Evolutionary conservation across 371 early-diverging fungal species (phyloP).

Genomic region (Phascolomyces articulosus): DNA sequence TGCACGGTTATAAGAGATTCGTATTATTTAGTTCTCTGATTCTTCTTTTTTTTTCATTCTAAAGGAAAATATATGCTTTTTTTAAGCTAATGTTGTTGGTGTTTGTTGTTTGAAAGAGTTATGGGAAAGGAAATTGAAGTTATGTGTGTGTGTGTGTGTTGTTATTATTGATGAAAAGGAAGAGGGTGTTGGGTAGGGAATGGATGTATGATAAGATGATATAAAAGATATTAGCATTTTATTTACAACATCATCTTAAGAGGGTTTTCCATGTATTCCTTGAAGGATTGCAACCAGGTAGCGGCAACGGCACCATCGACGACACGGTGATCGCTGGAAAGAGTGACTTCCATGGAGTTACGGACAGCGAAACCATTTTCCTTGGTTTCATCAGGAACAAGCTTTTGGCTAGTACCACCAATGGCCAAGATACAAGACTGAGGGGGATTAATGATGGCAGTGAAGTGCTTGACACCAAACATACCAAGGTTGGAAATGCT

Average conservation of each 20-base stretch:
- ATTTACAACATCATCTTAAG: slow-evolving; percentile 90
- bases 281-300: slow-evolving; percentile 90
- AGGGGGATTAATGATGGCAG: slow-evolving; percentile 98
- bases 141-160: background rate
- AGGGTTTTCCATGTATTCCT: slow-evolving; percentile 95
- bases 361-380: slow-evolving; percentile 65
- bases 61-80: background rate
- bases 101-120: too few relatives aligned
- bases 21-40: too few relatives aligned
- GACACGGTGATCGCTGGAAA: slow-evolving; percentile 95
- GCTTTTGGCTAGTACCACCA: slow-evolving; percentile 82
- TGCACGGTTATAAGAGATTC: background rate
- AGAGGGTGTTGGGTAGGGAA: background rate
- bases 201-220: background rate
- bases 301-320: slow-evolving; percentile 97
- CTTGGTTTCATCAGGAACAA: slow-evolving; percentile 76
- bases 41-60: background rate
- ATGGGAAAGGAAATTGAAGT: too few relatives aligned
- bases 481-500: slow-evolving; percentile 99
- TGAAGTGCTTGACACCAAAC: slow-evolving; percentile 93
- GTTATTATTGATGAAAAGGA: too few relatives aligned
- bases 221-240: background rate
- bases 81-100: background rate
- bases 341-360: slow-evolving; percentile 85
- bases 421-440: slow-evolving; percentile 96